Percentiles rank a stretch among this genome's conserved stretches.
These are phyloP conservation scores for Malus hybrid DNA, from an alignment of 331 rosid genomes.

Conservation along the genomic window DNA sequence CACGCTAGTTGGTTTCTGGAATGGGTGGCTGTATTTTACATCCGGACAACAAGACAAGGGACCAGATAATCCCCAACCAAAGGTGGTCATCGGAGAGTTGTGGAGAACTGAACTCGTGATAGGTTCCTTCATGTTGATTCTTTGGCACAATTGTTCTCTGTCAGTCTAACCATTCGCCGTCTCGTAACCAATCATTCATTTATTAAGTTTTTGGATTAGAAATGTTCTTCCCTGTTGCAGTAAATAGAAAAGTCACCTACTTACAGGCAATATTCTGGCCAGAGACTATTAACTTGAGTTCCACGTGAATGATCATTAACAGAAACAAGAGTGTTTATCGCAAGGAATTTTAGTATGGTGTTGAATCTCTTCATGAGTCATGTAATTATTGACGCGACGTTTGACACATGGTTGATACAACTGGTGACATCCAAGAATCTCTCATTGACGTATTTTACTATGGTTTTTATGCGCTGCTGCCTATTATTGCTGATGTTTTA, in stretches of 20 bases:
- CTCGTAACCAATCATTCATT: not conserved
- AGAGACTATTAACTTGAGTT: not conserved
- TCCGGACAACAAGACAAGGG: slow-evolving; percentile 89
- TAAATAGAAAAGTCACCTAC: not conserved
- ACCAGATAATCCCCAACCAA: slow-evolving; percentile 78
- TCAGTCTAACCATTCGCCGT: not conserved
- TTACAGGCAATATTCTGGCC: not conserved
- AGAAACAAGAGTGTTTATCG: too few species aligned
- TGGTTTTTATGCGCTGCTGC: too few species aligned
- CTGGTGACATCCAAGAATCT: too few species aligned
- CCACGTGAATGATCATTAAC: not conserved
- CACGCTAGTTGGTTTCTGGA: slow-evolving; percentile 76
- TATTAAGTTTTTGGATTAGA: not conserved
- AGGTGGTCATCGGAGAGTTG: slow-evolving; percentile 62
- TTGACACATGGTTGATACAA: too few species aligned
- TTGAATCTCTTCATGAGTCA: too few species aligned
- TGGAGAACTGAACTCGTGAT: slow-evolving; percentile 66
- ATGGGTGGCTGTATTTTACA: slow-evolving; percentile 88
- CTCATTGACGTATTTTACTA: too few species aligned
- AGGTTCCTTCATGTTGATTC: not conserved
- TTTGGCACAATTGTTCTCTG: not conserved
- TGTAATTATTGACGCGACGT: too few species aligned
- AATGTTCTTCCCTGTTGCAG: not conserved
- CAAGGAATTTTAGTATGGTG: too few species aligned
- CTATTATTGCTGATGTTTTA: too few species aligned